A percentile compares a stretch with the other conserved stretches of the same genome.
These are phyloP conservation scores for Fistulinella prunicolor DNA, from an alignment of 768 basidiomycete species.

Conservation along the genomic window DNA sequence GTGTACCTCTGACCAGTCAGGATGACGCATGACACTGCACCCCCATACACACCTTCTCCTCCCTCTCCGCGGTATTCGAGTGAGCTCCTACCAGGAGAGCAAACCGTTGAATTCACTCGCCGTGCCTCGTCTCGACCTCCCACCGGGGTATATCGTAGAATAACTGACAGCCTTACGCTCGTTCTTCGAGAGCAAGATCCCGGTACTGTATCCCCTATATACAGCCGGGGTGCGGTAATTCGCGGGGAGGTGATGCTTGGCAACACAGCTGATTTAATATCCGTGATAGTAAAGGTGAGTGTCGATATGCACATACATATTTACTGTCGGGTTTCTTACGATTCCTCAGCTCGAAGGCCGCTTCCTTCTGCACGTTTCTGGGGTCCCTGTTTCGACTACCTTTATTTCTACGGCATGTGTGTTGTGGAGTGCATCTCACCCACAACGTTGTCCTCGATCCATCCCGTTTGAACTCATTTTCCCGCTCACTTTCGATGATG, in stretches of 20 bases:
- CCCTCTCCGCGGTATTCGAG: constrained; percentile 56
- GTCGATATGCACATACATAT: not conserved
- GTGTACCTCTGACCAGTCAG: not conserved
- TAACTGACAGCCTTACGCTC: constrained; percentile 27
- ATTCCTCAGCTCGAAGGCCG: constrained; percentile 24
- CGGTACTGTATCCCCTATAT: constrained; percentile 20
- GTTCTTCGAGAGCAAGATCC: constrained; percentile 23
- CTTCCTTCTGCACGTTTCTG: constrained; percentile 16
- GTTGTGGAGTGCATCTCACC: constrained; percentile 18
- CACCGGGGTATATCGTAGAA: constrained; percentile 27
- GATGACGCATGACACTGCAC: constrained; percentile 26
- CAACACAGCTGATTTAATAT: constrained; percentile 7
- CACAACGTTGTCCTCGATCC: constrained; percentile 30
- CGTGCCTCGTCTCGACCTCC: constrained; percentile 3
- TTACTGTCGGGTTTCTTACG: not conserved
- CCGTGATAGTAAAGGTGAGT: constrained; percentile 25
- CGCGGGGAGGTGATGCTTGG: constrained; percentile 23
- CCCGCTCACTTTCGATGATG: constrained; percentile 45
- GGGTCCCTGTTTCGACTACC: constrained; percentile 7
- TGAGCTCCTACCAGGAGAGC: constrained; percentile 48
- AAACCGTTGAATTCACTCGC: constrained; percentile 45
- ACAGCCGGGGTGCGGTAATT: constrained; percentile 20
- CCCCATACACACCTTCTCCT: constrained; percentile 50
- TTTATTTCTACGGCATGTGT: constrained; percentile 18
- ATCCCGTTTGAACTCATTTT: constrained; percentile 45